Percentiles rank a stretch among this genome's conserved stretches.
These are phyloP conservation scores for Arabidopsis arenosa DNA, from an alignment of 345 rosid genomes.

Conservation along the genomic window DNA sequence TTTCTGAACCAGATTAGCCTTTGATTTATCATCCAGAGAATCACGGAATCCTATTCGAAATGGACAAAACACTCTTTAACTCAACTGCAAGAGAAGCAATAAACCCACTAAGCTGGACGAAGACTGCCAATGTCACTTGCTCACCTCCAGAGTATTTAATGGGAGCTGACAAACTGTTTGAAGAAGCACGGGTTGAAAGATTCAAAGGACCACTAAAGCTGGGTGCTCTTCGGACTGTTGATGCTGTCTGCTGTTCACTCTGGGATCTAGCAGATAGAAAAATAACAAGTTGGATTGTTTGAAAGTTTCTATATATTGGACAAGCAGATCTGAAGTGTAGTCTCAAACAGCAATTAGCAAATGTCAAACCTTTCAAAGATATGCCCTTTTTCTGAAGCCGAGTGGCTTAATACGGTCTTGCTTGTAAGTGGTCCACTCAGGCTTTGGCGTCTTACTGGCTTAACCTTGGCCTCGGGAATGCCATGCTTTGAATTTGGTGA, in stretches of 20 bases:
- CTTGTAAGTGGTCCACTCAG: conserved; percentile 91
- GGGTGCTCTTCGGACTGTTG: conserved; percentile 65
- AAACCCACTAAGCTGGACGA: conserved; percentile 11
- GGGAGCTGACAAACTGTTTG: conserved; percentile 98
- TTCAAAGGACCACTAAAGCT: conserved; percentile 96
- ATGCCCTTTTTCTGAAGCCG: conserved; percentile 62
- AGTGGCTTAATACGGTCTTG: conserved; percentile 59
- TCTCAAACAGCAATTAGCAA: conserved; percentile 26
- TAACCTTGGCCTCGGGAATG: conserved; percentile 51
- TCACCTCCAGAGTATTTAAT: conserved; percentile 93
- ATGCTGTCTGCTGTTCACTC: conserved; percentile 50
- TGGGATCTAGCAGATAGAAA: conserved; percentile 57
- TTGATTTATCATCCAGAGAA: conserved; percentile 89
- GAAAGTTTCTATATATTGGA: conserved; percentile 8
- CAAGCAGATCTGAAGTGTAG: conserved; percentile 21
- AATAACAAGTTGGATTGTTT: neutral
- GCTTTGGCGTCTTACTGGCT: conserved; percentile 70
- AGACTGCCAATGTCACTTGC: conserved; percentile 10
- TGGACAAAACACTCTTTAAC: conserved; percentile 22
- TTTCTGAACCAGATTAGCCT: conserved; percentile 91
- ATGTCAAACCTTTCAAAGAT: conserved; percentile 65
- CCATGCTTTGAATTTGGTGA: conserved; percentile 64
- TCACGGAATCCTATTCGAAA: conserved; percentile 78
- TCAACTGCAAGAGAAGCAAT: conserved; percentile 15
- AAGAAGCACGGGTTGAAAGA: conserved; percentile 96